Base-by-base conservation (phyloP, 2,329 filamentous ascomycete species). In the Talaromyces sp. region DNA sequence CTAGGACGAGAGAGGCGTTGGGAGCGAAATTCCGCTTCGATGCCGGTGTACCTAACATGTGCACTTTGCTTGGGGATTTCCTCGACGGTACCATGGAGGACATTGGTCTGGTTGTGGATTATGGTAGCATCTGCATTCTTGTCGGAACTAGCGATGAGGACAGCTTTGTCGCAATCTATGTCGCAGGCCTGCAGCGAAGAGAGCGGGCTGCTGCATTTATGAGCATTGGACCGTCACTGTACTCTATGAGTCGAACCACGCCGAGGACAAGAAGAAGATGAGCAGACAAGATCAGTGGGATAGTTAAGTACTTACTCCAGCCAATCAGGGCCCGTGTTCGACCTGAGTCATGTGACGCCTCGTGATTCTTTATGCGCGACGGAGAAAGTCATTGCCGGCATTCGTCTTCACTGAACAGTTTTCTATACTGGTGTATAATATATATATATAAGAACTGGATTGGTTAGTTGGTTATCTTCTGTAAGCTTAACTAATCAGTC, bases 1-100 rank as follows among this genome's bases (percentile, higher is more conserved):
- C 68, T 8, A 77, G 63, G 19, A 77, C 69, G 31, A 77, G 63
- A 5, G 75, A 77, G 15, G 74, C 75, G 63, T 76, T 69, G 1
- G 69, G 65, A 19, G 67, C 65, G 57, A 76, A 72, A 3, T 63
- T 67, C 48, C 71, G 67, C 43, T 61, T 59, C 4, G 59, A 58
- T 1, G 52, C 33, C 33, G 51, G 51, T 6, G 48, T 36, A 13
- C 51, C 39, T 15, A 41, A 55, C 37, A 59, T 58, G 56, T 63
- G 62, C 60, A 65, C 62, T 17, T 62, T 63, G 53, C 52, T 57
- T 33, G 48, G 36, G 25, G 53, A n/a, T 33, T 22, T 52, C 13
- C 13, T 50, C n/a, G 46, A 21, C 11, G 54, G 46, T n/a, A 31
- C 35, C 52, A 57, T 41, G 22, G 58, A 53, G 35, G 58, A 57